Evolutionary conservation across 495 filamentous ascomycete genomes (phyloP).

Genomic region (Lasiosphaeria miniovina): DNA sequence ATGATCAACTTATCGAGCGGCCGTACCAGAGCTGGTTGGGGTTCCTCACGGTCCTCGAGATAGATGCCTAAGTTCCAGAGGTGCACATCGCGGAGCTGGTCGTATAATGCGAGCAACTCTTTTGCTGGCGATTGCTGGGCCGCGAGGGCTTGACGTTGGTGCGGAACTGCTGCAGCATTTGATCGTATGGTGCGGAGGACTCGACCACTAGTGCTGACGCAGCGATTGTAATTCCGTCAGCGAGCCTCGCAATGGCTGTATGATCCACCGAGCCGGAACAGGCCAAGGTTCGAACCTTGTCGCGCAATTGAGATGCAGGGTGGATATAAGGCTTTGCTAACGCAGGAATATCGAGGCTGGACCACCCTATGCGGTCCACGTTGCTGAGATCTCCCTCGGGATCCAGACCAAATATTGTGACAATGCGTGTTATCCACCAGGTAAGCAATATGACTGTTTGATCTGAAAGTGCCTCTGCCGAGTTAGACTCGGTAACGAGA

Average conservation of each 20-base stretch:
- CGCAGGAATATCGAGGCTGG: conserved; percentile 55
- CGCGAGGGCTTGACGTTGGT: conserved; percentile 31
- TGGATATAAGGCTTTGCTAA: conserved; percentile 52
- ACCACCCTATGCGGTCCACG: conserved; percentile 64
- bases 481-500: conserved; percentile 62
- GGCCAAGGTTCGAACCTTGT: conserved; percentile 54
- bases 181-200: conserved; percentile 17
- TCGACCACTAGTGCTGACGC: conserved; percentile 14
- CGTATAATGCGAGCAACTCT: conserved; percentile 59
- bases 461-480: conserved; percentile 46
- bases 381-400: conserved; percentile 40
- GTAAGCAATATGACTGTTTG: conserved; percentile 48
- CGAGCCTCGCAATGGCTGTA: conserved; percentile 20
- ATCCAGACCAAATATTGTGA: conserved; percentile 71
- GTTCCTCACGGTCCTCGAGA: conserved; percentile 62
- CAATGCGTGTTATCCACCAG: conserved; percentile 65
- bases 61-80: conserved; percentile 68
- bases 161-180: conserved; percentile 24
- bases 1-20: conserved; percentile 55
- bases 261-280: conserved; percentile 27
- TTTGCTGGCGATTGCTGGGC: conserved; percentile 45
- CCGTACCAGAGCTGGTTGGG: conserved; percentile 60
- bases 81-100: conserved; percentile 61
- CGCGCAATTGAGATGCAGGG: conserved; percentile 55
- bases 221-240: conserved; percentile 13